Evolutionary conservation across 2,329 filamentous ascomycete species (phyloP), one percentile per base, ranked within the genome.

Genomic region (Cladophialophora bantiana): DNA sequence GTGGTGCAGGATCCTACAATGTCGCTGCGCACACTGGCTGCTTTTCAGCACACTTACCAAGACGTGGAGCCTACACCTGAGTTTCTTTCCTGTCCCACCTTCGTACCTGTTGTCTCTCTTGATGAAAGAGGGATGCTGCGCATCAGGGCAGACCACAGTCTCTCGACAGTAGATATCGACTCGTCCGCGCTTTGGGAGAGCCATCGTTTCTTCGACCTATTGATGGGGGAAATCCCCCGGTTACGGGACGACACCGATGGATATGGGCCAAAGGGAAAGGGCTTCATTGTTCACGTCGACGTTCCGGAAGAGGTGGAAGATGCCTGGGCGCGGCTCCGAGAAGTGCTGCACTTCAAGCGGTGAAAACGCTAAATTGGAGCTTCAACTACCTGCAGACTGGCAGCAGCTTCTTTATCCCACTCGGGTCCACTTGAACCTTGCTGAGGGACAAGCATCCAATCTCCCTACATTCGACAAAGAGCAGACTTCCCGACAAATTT

Each of bases 1-100:
- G 70, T 83, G 12, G 75, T 81, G 9, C 81, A 83, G 68, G 81
- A 83, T 69, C 80, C 81, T 0, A 83, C 81, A 0, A 83, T 83
- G 82, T 76, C 77, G 53, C 68, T 77, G 32, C 73, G 81, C 9
- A 83, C 82, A 0, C 72, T 75, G 1, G 78, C 78, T 2, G 79
- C 79, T 2, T 83, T 83, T 59, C 68, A 78, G 56, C 79, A 78
- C 65, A 74, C 72, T 0, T 83, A 79, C 64, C 70, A 73, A 5
- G 70, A 75, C 32, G 10, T 69, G 4, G 42, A 57, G 6, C 40
- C 5, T 0, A 36, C 68, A 0, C 74, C 76, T 0, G 64, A 60
- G 1, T 73, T 80, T 53, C n/a, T 69, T 10, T 72, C 72, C 40
- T 78, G 75, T 66, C 78, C 78, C 1, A 68, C 74, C 2, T 76